Base-by-base conservation (phyloP, 805 yeast genomes). In the Wickerhamomyces bovis region DNA sequence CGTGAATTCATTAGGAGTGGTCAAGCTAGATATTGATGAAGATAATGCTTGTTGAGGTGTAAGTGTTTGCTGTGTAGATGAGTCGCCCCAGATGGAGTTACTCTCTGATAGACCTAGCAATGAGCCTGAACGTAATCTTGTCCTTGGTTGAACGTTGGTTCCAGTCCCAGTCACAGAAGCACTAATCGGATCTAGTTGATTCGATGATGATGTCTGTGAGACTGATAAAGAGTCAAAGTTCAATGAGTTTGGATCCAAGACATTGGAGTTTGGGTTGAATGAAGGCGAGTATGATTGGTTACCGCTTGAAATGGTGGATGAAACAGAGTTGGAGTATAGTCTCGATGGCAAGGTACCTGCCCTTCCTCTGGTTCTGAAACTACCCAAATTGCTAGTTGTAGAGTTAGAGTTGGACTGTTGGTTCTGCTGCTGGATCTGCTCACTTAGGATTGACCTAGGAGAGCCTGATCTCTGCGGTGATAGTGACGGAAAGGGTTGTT, bases 291-390 rank as follows among this genome's bases (percentile, higher is more conserved):
- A 53, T 9, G 48, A 38, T 26, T 41, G 55, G 23, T 41, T 41
- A 38, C 39, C 31, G 13, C 35, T 26, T 23, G 53, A 41, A 12
- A 52, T 47, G 47, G 61, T 48, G 55, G 66, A 45, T 43, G 59
- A 45, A 53, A 57, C 11, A 55, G 53, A 50, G 26, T 53, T 62
- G 21, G 70, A 60, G 39, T 66, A 58, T 45, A 81, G 72, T 42
- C 83, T 67, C 19, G 89, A 80, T 9, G 94, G 92, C 42, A 86
- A 67, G 13, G 95, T 86, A 3, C 94, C 94, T 2, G 94, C 85
- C 53, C 95, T 73, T 40, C 85, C 79, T 51, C 94, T 73, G 15
- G 78, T 70, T 54, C 79, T 67, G 44, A 69, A 62, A 21, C 62
- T 61, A 3, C 76, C 71, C 55, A 71, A 53, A 53, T 63, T 60